Base-by-base conservation (phyloP, 108 stramenopile genomes). In the Skeletonema marinoi region DNA sequence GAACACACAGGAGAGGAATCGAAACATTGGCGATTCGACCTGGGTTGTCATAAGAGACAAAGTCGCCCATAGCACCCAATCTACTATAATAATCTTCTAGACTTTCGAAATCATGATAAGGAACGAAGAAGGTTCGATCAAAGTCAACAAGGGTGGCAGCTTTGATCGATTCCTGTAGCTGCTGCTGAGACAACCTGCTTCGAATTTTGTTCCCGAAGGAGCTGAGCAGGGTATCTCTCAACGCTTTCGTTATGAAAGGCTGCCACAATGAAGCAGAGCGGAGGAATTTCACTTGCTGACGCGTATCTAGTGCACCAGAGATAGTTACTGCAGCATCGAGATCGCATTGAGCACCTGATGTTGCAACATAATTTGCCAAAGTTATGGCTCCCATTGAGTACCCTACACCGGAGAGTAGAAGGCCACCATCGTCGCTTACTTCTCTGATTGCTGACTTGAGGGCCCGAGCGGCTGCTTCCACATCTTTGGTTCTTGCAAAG, bases 191-290 rank as follows among this genome's bases (percentile, higher is more conserved):
- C n/a, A 94, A 66, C 12, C 84, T 66, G 13, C 67, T 56, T 33
- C 72, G 68, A 46, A 87, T 85, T 42, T 88, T 82, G 31, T 78
- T 73, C 17, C 81, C 87, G 66, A 86, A 90, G 70, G 89, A 89
- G 6, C 87, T 75, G 14, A 92, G 59, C 66, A 94, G 84, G 10
- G 83, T 83, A 41, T 80, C 85, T 42, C 89, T 77, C 66, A 91
- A 68, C 10, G 71, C 78, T 65, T 88, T 80, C 13, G 95, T 86
- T 14, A 97, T 84, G 66, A 96, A 79, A 1, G 97, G 96, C 86
- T 97, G 97, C 96, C 96, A 97, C 21, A 96, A 67, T n/a, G 87
- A 79, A 48, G 81, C 82, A 14, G 92, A 86, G 58, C 96, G 90
- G 54, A 60, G 35, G 65, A 86, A 89, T 33, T 81, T 38, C 0